Evolutionary conservation across 805 yeast genomes (phyloP), one percentile per base, ranked within the genome.

Genomic region (Saccharomycopsis javanensis): DNA sequence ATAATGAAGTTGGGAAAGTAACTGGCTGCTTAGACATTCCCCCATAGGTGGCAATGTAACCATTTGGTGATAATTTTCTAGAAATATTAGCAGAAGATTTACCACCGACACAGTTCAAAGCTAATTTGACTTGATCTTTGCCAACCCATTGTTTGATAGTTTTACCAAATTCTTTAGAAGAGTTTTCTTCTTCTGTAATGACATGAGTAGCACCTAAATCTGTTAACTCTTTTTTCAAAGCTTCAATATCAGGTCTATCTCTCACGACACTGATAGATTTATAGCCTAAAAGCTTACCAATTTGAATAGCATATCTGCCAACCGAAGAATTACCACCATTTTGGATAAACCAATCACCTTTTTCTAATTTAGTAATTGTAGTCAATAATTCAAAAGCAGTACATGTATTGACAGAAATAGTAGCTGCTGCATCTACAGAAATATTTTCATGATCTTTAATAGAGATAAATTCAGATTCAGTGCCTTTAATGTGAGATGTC

Each of bases 21-120:
- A 94, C 95, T 1, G 99, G 99, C 72, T 88, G 91, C 76, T 85
- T 83, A 2, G 97, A 88, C 99, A 94, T 94, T 38, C 96, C 98
- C 34, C 99, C 99, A 67, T 94, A 94, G 1, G 98, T 89, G 64
- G 90, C 80, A 75, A 94, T 73, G 52, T 83, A 78, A 1, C 94
- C 96, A 64, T 87, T 81, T 15, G 75, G 72, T 38, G 81, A 82
- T 57, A 94, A 76, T 68, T 90, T 92, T 63, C 97, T 78, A 8
- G 96, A 92, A 64, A 94, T 76, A 46, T 85, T 85, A 0, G 96
- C 77, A 20, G 89, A 80, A 37, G 89, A 85, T 60, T 85, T 79
- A 34, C 99, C 99, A 56, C 99, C 97, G 35, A 95, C 92, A 66
- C 96, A 88, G 71, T 94, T 94, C 62, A 94, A 74, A 1, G 89